Percentiles rank a stretch among this genome's conserved stretches.
phyloP scores from a whole-genome alignment of 805 yeast genomes.

The Metschnikowia kunwiensis region DNA sequence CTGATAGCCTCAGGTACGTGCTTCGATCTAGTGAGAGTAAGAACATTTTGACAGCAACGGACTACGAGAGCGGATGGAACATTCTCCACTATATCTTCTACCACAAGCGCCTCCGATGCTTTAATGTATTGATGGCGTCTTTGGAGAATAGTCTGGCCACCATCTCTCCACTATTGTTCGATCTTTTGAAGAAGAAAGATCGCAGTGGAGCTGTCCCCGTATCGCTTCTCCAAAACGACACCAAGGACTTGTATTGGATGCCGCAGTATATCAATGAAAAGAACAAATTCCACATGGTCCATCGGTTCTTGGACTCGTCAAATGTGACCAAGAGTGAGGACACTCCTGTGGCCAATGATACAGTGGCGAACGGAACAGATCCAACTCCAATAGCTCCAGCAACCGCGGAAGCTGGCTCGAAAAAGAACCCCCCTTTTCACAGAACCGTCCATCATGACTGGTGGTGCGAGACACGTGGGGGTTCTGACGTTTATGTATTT shows the following conservation, averaged over 20 bases:
- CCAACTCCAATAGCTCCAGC: background rate
- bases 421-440: background rate
- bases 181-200: constrained; percentile 57
- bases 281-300: constrained; percentile 26
- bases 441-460: constrained; percentile 25
- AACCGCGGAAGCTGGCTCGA: background rate
- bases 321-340: background rate
- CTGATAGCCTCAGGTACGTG: constrained; percentile 44
- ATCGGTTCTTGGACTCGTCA: constrained; percentile 14
- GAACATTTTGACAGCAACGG: constrained; percentile 39
- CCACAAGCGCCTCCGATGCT: constrained; percentile 54
- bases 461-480: constrained; percentile 50
- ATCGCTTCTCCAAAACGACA: constrained; percentile 55
- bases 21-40: constrained; percentile 49
- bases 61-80: constrained; percentile 80
- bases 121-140: constrained; percentile 36
- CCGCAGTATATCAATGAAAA: constrained; percentile 41
- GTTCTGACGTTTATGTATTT: constrained; percentile 55
- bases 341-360: background rate
- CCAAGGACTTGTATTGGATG: constrained; percentile 40
- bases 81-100: constrained; percentile 69
- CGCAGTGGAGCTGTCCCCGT: constrained; percentile 70
- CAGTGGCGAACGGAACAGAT: too few species aligned
- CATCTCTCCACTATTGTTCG: constrained; percentile 25
- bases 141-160: constrained; percentile 6